These are phyloP conservation scores for Scenedesmus sp. DNA, from an alignment of 163 green algal genomes.

Conservation along the genomic window DNA sequence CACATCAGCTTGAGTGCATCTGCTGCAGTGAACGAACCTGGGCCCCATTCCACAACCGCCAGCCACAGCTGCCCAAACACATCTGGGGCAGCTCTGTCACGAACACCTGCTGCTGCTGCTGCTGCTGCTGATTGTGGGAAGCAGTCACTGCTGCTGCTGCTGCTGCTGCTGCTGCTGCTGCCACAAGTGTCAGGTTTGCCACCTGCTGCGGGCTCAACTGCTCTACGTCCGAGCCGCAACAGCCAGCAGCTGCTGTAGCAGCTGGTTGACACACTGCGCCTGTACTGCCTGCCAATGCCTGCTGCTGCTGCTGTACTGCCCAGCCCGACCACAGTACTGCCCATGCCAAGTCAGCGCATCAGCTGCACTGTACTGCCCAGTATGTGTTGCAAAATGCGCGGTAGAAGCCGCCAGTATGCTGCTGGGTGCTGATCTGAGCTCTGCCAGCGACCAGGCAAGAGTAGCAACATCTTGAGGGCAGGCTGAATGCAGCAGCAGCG, in stretches of 20 bases:
- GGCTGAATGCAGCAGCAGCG: background rate
- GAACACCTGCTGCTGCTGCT: background rate
- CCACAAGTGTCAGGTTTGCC: background rate
- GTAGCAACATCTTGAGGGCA: constrained; percentile 4
- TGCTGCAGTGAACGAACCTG: constrained; percentile 32
- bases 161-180: constrained; percentile 1
- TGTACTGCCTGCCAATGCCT: background rate
- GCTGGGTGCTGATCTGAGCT: background rate
- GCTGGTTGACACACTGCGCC: background rate
- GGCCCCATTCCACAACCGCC: constrained; percentile 1
- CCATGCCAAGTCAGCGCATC: constrained; percentile 48
- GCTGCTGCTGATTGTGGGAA: background rate
- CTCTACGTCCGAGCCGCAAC: constrained; percentile 11
- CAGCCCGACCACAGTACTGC: constrained; percentile 32
- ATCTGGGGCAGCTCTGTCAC: background rate
- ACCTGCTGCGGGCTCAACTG: constrained; percentile 43
- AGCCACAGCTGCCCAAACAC: background rate
- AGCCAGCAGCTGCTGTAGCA: constrained; percentile 40
- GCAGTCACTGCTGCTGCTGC: background rate
- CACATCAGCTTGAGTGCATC: constrained; percentile 45
- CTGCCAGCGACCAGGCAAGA: constrained; percentile 33
- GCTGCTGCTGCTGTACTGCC: constrained; percentile 29
- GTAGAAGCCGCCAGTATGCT: background rate
- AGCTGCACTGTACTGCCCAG: constrained; percentile 12
- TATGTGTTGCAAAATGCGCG: constrained; percentile 6